phyloP scores from a whole-genome alignment of 768 basidiomycete genomes.

The Albatrellus ellisii region DNA sequence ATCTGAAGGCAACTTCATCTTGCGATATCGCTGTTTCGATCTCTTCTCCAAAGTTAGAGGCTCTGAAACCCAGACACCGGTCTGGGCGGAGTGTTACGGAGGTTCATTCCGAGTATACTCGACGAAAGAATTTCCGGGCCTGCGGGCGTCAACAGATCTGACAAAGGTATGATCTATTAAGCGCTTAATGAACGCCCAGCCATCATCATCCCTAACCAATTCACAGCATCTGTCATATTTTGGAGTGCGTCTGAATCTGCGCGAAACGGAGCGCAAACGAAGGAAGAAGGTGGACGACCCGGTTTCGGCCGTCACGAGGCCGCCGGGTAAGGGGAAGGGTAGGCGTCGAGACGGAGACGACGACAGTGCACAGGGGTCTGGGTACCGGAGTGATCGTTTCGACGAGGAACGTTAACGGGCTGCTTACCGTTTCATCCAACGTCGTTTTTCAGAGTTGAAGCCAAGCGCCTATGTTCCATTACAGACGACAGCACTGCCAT shows the following conservation, averaged over 20 bases:
- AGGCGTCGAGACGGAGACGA: neutral
- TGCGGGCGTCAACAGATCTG: constrained; percentile 51
- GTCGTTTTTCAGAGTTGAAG: too few species aligned
- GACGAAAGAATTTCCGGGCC: constrained; percentile 59
- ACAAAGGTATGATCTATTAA: constrained; percentile 36
- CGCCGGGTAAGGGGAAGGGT: neutral
- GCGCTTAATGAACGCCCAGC: neutral
- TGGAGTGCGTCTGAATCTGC: constrained; percentile 45
- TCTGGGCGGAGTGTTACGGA: constrained; percentile 56
- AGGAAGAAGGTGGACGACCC: constrained; percentile 25
- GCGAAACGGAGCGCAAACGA: constrained; percentile 43
- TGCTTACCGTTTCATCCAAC: too few species aligned
- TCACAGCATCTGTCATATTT: constrained; percentile 37
- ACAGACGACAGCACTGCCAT: too few species aligned
- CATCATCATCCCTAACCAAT: neutral
- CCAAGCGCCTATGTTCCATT: too few species aligned
- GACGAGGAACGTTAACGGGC: too few species aligned
- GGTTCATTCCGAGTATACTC: constrained; percentile 53
- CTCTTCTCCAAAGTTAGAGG: constrained; percentile 30
- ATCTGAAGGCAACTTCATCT: constrained; percentile 49
- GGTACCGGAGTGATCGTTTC: neutral
- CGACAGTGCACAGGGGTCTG: neutral
- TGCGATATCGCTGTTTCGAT: constrained; percentile 59
- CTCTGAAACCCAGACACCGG: constrained; percentile 24
- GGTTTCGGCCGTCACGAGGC: constrained; percentile 1